Conservation (phyloP, 306 rosid genomes). For the Arachis hypogaea region DNA sequence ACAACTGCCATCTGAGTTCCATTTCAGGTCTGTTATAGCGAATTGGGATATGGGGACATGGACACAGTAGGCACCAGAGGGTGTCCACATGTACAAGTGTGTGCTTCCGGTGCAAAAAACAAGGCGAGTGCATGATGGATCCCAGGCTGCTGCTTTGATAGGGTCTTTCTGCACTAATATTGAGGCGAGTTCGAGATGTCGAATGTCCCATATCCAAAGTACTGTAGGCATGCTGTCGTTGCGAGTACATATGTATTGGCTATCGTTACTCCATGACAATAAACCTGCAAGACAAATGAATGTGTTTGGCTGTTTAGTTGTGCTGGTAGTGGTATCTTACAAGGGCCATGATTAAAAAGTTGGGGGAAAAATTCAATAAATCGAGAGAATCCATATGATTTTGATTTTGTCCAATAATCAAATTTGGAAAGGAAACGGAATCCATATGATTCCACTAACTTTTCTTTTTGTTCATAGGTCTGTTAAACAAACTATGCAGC, state of each 20-base stretch:
- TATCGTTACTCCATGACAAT: constrained; percentile 88
- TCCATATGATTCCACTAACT: not conserved
- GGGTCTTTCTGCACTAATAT: constrained; percentile 91
- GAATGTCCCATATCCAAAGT: constrained; percentile 94
- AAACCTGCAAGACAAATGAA: constrained; percentile 57
- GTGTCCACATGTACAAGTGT: constrained; percentile 95
- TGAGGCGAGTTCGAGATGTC: constrained; percentile 83
- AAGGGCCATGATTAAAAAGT: constrained; percentile 25
- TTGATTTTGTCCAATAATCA: constrained; percentile 8
- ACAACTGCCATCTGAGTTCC: constrained; percentile 97
- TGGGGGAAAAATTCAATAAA: not conserved
- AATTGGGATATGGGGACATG: constrained; percentile 71
- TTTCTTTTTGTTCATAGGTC: too few relatives aligned
- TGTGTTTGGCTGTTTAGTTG: constrained; percentile 9
- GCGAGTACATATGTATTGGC: constrained; percentile 91
- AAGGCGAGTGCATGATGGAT: constrained; percentile 81
- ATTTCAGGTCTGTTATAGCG: constrained; percentile 72
- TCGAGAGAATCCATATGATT: constrained; percentile 2
- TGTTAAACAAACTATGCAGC: too few relatives aligned
- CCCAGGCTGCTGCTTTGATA: constrained; percentile 90
- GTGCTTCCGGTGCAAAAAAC: constrained; percentile 83
- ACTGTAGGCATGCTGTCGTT: constrained; percentile 90
- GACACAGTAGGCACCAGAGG: constrained; percentile 85
- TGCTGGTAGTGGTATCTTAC: not conserved
- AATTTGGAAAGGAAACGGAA: not conserved